phyloP scores from a whole-genome alignment of 371 early-diverging fungal species.

The Thermomucor indicae-seudaticae region DNA sequence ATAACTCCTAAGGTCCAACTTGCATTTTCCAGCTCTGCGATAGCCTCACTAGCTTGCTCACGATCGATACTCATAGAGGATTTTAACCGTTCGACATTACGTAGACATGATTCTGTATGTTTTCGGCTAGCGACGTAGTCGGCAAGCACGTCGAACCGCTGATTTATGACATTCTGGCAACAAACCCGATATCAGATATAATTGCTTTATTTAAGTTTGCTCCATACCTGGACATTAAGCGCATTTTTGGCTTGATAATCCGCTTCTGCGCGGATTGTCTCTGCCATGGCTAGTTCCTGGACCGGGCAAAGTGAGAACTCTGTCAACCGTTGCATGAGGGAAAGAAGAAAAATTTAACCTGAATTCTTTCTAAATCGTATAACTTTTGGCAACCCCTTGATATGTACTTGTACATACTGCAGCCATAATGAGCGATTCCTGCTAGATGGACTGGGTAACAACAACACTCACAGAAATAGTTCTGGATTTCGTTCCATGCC shows the following conservation, averaged over 20 bases:
- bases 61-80: conserved; percentile 36
- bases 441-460: not conserved
- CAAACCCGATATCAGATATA: not conserved
- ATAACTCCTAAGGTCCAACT: not conserved
- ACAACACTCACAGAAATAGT: conserved; percentile 29
- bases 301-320: no score
- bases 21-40: conserved; percentile 34
- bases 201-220: not conserved
- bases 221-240: conserved; percentile 24
- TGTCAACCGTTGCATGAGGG: no score
- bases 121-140: conserved; percentile 29
- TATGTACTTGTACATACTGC: conserved; percentile 25
- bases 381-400: conserved; percentile 29
- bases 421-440: not conserved
- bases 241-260: conserved; percentile 29
- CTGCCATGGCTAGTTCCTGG: conserved; percentile 16
- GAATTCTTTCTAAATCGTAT: conserved; percentile 20
- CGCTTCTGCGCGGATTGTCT: conserved; percentile 30
- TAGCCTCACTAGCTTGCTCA: conserved; percentile 32
- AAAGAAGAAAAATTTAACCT: conserved; percentile 11
- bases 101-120: conserved; percentile 29
- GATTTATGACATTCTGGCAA: conserved; percentile 23
- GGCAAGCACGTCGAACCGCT: conserved; percentile 21
- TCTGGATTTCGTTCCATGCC: conserved; percentile 32
- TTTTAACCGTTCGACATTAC: conserved; percentile 34